Base-by-base conservation (phyloP, 805 yeast species). In the Yarrowia keelungensis region DNA sequence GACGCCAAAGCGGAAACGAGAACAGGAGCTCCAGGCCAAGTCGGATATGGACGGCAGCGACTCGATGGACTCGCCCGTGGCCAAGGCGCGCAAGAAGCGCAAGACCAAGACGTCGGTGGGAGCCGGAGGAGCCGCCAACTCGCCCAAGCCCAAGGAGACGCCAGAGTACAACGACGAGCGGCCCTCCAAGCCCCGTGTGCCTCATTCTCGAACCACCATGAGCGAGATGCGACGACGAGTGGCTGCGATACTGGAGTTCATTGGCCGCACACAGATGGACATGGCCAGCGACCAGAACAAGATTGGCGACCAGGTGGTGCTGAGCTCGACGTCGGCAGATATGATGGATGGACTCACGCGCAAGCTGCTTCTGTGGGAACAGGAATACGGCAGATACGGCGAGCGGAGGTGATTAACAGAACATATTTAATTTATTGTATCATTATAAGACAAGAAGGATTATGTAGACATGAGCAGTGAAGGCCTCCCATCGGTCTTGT, bases 221-320 rank as follows among this genome's bases (percentile, higher is more conserved):
- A 84, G 85, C 73, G 99, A 94, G 77, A 89, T 94, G 91, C 85
- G 92, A 69, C 87, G 91, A 74, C 84, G 99, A 70, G 90, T 92
- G 1, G 89, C 91, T 2, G 96, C 97, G 1, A 94, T 94, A 22
- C 80, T 94, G 73, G 98, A 95, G 78, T 95, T 93, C 83, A 85
- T 94, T 35, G 91, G 93, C 12, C 83, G 97, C 67, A 90, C 96
- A 1, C 97, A 92, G 77, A 78, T 88, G 71, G 98, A 94, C 75
- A 79, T 94, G 70, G 88, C 89, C 58, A 74, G 39, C 77, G 72
- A 42, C 70, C 67, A 50, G 67, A 71, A 53, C 71, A 72, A 62
- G 68, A 59, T n/a, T 53, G 74, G 9, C 72, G 73, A 8, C 71
- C 71, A 15, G 71, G 69, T 9, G 69, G 70, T 64, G 32, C 50